Percentiles rank a stretch among this genome's conserved stretches.
These are phyloP conservation scores for Malassezia pachydermatis DNA, from an alignment of 1,284 basidiomycete genomes.

Conservation along the genomic window DNA sequence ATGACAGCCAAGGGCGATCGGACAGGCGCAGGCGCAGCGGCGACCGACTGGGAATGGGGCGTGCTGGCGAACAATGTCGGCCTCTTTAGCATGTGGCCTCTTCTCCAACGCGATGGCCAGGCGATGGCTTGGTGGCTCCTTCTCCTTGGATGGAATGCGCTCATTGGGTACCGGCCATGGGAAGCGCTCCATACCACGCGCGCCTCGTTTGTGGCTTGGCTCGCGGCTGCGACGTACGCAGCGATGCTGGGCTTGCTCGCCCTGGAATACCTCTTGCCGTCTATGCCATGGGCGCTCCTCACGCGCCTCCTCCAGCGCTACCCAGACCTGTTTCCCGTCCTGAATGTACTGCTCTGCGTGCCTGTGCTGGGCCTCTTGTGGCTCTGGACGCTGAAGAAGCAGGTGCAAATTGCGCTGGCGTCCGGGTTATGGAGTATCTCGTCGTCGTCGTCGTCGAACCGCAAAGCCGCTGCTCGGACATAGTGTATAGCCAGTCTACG, in stretches of 20 bases:
- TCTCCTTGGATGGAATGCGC: slow-evolving; percentile 65
- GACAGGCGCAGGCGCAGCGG: slow-evolving; percentile 51
- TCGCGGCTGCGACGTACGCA: slow-evolving; percentile 47
- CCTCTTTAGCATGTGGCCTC: slow-evolving; percentile 74
- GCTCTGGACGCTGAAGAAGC: slow-evolving; percentile 47
- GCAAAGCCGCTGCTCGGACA: background rate
- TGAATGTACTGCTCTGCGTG: slow-evolving; percentile 73
- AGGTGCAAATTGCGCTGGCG: slow-evolving; percentile 42
- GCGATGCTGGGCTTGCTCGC: slow-evolving; percentile 57
- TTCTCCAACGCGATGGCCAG: slow-evolving; percentile 70
- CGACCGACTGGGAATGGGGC: slow-evolving; percentile 62
- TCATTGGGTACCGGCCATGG: slow-evolving; percentile 59
- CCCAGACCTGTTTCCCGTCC: slow-evolving; percentile 72
- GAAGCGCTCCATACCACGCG: slow-evolving; percentile 12
- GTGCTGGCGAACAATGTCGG: slow-evolving; percentile 74
- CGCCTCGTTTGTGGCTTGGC: slow-evolving; percentile 6
- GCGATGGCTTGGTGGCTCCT: slow-evolving; percentile 62
- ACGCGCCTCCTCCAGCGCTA: slow-evolving; percentile 57
- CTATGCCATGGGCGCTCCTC: background rate
- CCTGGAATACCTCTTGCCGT: slow-evolving; percentile 56
- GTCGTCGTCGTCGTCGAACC: slow-evolving; percentile 10
- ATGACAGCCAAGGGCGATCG: slow-evolving; percentile 55
- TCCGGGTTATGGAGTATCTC: too few species aligned
- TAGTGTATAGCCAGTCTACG: background rate
- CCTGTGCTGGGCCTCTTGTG: slow-evolving; percentile 61